Percentiles rank a stretch among this genome's conserved stretches.
These are phyloP conservation scores for Ascoidea tarda DNA, from an alignment of 805 yeast genomes.

Conservation along the genomic window DNA sequence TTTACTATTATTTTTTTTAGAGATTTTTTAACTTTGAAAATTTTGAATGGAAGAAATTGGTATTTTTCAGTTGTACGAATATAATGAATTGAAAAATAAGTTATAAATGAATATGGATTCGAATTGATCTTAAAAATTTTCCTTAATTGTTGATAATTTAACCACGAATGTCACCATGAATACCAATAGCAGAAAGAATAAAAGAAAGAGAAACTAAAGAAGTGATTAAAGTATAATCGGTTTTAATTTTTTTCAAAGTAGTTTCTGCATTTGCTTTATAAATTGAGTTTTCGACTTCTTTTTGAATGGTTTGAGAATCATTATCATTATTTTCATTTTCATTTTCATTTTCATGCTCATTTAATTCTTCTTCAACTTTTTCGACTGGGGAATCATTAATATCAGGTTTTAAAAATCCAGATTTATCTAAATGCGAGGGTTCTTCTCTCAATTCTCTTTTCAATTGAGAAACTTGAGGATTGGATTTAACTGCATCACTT, in stretches of 20 bases:
- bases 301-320: conserved; percentile 22
- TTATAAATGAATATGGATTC: neutral
- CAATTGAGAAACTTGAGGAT: conserved; percentile 2
- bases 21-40: neutral
- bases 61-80: neutral
- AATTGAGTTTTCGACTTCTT: conserved; percentile 28
- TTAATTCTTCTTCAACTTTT: conserved; percentile 13
- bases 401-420: conserved; percentile 30
- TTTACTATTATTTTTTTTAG: neutral
- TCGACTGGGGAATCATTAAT: conserved; percentile 16
- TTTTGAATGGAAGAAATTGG: neutral
- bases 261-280: conserved; percentile 21
- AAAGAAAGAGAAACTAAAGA: conserved; percentile 31
- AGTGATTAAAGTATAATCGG: conserved; percentile 26
- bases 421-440: conserved; percentile 28
- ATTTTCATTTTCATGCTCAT: conserved; percentile 1
- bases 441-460: conserved; percentile 15
- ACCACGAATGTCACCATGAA: conserved; percentile 33
- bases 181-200: conserved; percentile 36
- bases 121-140: neutral
- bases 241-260: conserved; percentile 20
- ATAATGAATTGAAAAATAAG: neutral
- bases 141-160: too few relatives aligned
- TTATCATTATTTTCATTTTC: conserved; percentile 14
- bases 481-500: neutral